Base-by-base conservation (phyloP, 208 protist genomes). In the Leptomonas pyrrhocoris region DNA sequence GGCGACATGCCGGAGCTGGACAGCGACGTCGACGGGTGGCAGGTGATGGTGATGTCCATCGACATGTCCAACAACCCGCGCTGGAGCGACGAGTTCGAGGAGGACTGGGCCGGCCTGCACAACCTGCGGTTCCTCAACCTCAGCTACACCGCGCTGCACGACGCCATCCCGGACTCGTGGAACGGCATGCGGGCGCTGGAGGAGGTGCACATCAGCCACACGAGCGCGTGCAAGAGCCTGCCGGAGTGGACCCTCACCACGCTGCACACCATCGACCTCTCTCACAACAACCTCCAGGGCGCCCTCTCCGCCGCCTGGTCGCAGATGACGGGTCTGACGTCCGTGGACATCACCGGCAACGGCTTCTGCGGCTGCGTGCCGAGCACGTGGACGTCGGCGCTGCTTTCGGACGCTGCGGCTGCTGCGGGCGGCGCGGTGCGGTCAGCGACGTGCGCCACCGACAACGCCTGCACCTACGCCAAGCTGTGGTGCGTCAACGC, bases 41-140 rank as follows among this genome's bases (percentile, higher is more conserved):
- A 56, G 25, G 36, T 73, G 12, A 57, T 49, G 34, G 67, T 64
- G 31, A 53, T 53, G 15, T 61, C 57, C 40, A 60, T 67, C 69
- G 34, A 68, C 69, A n/a, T 68, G 45, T 46, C 57, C 55, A 68
- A 62, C 51, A 75, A 75, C 69, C 25, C n/a, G 48, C 30, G 46
- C 36, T 28, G 46, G 18, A 34, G 15, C 9, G 60, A 56, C 42
- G 19, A 57, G 43, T 57, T 64, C 34, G 38, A 67, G 38, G 43
- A 65, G 34, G 18, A 56, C 30, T 62, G 55, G 65, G 50, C n/a
- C 30, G 2, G 13, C 25, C 30, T 62, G 23, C 46, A 8, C 15
- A 50, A 46, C 25, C 40, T 62, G 8, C 6, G 19, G 21, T 36
- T 21, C 5, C 56, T 62, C 23, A 25, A 62, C 56, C 56, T 62